Base-by-base conservation (phyloP, 345 rosid species). In the Camelina neglecta region DNA sequence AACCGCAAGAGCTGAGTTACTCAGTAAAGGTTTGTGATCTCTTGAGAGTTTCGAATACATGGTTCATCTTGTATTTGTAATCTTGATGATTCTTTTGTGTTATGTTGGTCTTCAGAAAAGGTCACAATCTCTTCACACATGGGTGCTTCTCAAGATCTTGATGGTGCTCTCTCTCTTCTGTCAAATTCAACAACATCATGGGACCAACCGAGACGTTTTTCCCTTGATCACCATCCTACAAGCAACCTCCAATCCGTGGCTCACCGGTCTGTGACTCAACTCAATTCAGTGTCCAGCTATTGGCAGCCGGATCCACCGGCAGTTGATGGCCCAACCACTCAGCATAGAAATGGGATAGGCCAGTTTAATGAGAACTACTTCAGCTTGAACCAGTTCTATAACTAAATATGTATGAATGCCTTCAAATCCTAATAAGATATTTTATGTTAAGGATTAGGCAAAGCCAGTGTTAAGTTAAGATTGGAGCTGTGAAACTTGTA, bases 111-210 rank as follows among this genome's bases (percentile, higher is more conserved):
- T 80, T 15, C 26, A 74, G 92, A 84, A 75, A 88, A 84, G 78
- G 75, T 89, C n/a, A 66, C 81, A 49, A 68, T 87, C 72, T 82
- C 96, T 38, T 72, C 85, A 66, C 83, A 80, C 56, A 79, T 78
- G 84, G 90, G 83, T 73, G 74, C 79, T 20, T 62, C 92, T 29
- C 93, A 82, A 79, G 90, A 89, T 67, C 66, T 85, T 82, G 93
- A 89, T 59, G 85, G 93, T 92, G 98, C 97, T 94, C 98, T 92
- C 98, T 94, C 97, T 94, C 97, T 94, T 94, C 96, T 94, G 98
- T 94, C 98, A 94, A 77, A 70, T 64, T 86, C 86, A 57, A 86
- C 86, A 57, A 86, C 83, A 67, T 72, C 94, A 44, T 82, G 86
- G 83, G 26, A 74, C 71, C 86, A 83, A 73, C 89, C 88, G 35